These are phyloP conservation scores for Astrothelium macrocarpum DNA, from an alignment of 495 filamentous ascomycete genomes.

Conservation along the genomic window DNA sequence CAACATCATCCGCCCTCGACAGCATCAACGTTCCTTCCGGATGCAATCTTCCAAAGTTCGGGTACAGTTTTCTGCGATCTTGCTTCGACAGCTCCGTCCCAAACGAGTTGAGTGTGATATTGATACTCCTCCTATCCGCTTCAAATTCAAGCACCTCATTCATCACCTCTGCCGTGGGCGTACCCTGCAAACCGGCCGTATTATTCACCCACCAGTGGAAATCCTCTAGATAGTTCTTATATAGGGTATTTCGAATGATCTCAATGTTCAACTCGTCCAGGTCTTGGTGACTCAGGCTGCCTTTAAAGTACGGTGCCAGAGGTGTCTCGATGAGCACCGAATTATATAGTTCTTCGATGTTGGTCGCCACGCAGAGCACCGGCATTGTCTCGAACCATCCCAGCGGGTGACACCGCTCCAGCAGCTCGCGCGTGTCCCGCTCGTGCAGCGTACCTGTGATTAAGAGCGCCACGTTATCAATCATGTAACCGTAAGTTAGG, in stretches of 20 bases:
- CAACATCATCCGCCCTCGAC: constrained; percentile 87
- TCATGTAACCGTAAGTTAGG: constrained; percentile 98
- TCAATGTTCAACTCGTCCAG: constrained; percentile 99
- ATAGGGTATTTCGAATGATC: constrained; percentile 95
- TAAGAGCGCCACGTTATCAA: constrained; percentile 96
- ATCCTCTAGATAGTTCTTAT: constrained; percentile 98
- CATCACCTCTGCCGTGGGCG: constrained; percentile 90
- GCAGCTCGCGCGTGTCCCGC: constrained; percentile 87
- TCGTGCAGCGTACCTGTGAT: constrained; percentile 98
- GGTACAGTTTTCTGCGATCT: constrained; percentile 94
- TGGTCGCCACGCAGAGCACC: constrained; percentile 92
- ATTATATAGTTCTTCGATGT: constrained; percentile 98
- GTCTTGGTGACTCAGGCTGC: constrained; percentile 86
- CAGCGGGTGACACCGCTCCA: constrained; percentile 92
- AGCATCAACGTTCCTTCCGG: constrained; percentile 94
- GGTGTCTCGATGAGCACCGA: constrained; percentile 94
- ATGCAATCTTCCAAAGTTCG: constrained; percentile 78
- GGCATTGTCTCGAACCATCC: constrained; percentile 99
- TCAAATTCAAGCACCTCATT: constrained; percentile 90
- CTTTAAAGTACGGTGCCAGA: constrained; percentile 92
- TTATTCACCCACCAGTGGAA: constrained; percentile 88
- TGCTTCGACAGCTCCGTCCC: constrained; percentile 91
- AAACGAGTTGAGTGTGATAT: constrained; percentile 98
- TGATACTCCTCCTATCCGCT: constrained; percentile 91
- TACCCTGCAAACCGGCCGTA: constrained; percentile 72